A percentile compares a stretch with the other conserved stretches of the same genome.
These are phyloP conservation scores for Pseudohyphozyma bogoriensis DNA, from an alignment of 768 basidiomycete genomes.

Conservation along the genomic window DNA sequence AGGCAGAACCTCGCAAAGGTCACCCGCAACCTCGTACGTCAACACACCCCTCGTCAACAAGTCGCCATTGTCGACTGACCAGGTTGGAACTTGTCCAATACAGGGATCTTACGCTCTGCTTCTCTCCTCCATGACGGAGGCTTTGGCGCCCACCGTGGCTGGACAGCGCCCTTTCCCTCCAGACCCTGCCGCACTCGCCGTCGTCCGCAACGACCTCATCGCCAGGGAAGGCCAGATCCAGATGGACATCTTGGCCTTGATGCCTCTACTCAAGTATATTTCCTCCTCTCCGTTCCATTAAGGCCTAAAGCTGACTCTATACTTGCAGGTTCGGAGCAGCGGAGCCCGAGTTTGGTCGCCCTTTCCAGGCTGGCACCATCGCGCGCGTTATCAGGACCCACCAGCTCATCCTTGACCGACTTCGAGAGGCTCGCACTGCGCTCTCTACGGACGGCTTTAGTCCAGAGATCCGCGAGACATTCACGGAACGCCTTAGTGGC, in stretches of 20 bases:
- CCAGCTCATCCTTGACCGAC: slow-evolving; percentile 33
- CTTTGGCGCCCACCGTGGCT: slow-evolving; percentile 3
- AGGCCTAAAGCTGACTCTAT: background rate
- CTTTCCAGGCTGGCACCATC: slow-evolving; percentile 27
- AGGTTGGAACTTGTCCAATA: background rate
- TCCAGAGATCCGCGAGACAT: slow-evolving; percentile 25
- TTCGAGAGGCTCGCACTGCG: slow-evolving; percentile 24
- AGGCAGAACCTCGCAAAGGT: slow-evolving; percentile 28
- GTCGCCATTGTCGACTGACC: background rate
- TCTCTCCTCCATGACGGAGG: background rate
- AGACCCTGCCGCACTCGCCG: slow-evolving; percentile 7
- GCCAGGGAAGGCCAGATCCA: slow-evolving; percentile 34
- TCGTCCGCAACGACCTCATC: slow-evolving; percentile 31
- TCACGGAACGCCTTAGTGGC: slow-evolving; percentile 25
- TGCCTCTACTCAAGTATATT: slow-evolving; percentile 31
- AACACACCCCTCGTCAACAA: slow-evolving; percentile 9
- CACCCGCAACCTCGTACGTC: slow-evolving; percentile 5
- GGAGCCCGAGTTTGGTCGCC: slow-evolving; percentile 28
- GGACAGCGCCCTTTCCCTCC: slow-evolving; percentile 25
- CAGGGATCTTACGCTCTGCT: background rate
- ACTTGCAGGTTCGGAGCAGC: slow-evolving; percentile 32
- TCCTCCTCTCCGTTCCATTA: background rate
- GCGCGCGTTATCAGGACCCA: slow-evolving; percentile 27
- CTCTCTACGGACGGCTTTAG: slow-evolving; percentile 17
- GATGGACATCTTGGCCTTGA: slow-evolving; percentile 29